Percentiles rank a stretch among this genome's conserved stretches.
Conservation (phyloP, 176 grass and related monocot species). For the Microstegium vimineum region DNA sequence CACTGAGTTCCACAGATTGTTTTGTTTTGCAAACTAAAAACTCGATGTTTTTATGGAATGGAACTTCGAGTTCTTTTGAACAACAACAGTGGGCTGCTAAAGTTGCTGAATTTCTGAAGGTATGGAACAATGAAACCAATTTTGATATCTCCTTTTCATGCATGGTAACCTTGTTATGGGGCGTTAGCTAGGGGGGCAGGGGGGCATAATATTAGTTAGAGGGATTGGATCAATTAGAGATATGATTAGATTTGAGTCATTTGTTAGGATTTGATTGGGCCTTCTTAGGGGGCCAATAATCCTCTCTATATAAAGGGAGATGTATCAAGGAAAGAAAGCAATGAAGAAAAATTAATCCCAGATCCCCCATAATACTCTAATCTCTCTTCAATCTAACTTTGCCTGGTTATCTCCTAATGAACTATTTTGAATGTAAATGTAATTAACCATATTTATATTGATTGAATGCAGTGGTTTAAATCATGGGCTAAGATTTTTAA, state of each 20-base stretch:
- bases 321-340: no score
- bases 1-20: constrained; percentile 70
- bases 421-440: not conserved
- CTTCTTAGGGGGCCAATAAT: not conserved
- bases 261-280: not conserved
- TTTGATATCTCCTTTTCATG: constrained; percentile 7
- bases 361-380: no score
- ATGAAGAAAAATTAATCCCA: no score
- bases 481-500: no score
- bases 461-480: no score
- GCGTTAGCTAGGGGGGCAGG: not conserved
- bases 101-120: constrained; percentile 92
- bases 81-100: constrained; percentile 80
- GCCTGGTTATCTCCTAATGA: no score
- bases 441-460: not conserved
- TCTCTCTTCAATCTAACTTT: no score
- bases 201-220: not conserved
- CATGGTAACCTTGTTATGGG: not conserved
- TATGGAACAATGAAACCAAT: constrained; percentile 26
- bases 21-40: constrained; percentile 88
- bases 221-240: not conserved
- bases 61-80: constrained; percentile 69
- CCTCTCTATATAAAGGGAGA: no score
- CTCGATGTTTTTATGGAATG: constrained; percentile 69
- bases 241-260: not conserved